Percentiles rank a stretch among this genome's conserved stretches.
Evolutionary conservation across 2,329 filamentous ascomycete species (phyloP).

Genomic region (Pseudogymnoascus sp.): DNA sequence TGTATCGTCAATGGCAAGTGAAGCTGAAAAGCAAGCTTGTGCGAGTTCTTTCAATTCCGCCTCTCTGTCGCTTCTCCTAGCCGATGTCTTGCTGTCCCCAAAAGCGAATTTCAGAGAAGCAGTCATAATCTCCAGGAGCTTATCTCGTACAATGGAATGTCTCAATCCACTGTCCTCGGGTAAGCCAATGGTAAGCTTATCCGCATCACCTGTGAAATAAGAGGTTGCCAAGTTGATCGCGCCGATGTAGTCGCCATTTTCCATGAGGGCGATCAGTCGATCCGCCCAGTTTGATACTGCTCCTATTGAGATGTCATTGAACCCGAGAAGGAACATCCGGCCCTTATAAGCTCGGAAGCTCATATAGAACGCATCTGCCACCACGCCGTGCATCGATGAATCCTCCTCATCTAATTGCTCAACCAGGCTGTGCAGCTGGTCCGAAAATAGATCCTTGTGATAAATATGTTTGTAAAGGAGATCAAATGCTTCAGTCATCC

Average conservation of each 20-base stretch:
- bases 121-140: conserved; percentile 84
- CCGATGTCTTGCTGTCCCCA: conserved; percentile 48
- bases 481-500: conserved; percentile 91
- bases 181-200: conserved; percentile 87
- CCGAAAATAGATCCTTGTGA: conserved; percentile 82
- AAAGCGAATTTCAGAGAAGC: conserved; percentile 89
- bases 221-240: conserved; percentile 84
- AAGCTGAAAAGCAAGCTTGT: conserved; percentile 74
- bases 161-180: conserved; percentile 72
- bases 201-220: conserved; percentile 85
- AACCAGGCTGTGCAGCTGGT: conserved; percentile 73
- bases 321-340: conserved; percentile 82
- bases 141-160: conserved; percentile 77
- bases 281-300: conserved; percentile 96
- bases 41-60: conserved; percentile 67
- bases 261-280: conserved; percentile 85
- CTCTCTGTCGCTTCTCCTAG: conserved; percentile 34
- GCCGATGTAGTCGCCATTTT: conserved; percentile 88
- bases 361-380: conserved; percentile 97
- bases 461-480: conserved; percentile 87
- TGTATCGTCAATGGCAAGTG: conserved; percentile 64
- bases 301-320: conserved; percentile 85
- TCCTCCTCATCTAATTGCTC: conserved; percentile 85
- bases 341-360: conserved; percentile 95
- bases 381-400: conserved; percentile 83